Evolutionary conservation across 2,329 filamentous ascomycete genomes (phyloP).

Genomic region (Paraconiothyrium sp.): DNA sequence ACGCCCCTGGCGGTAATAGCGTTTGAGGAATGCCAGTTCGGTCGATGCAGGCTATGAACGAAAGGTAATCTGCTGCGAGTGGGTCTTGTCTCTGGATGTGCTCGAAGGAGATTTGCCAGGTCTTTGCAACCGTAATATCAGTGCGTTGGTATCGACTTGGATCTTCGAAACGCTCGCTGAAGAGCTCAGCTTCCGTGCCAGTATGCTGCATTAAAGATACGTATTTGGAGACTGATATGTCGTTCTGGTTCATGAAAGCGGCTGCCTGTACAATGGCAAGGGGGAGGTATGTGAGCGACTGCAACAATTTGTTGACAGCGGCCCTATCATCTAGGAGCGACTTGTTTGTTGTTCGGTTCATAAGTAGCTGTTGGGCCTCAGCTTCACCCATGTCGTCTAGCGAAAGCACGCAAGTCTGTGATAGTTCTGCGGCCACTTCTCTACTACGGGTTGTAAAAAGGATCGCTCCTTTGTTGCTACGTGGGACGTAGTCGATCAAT

Average conservation of each 20-base stretch:
- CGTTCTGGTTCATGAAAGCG: slow-evolving; percentile 45
- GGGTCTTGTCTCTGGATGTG: slow-evolving; percentile 13
- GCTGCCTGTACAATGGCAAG: slow-evolving; percentile 18
- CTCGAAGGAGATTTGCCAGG: slow-evolving; percentile 40
- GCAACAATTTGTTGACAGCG: slow-evolving; percentile 36
- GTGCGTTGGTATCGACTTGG: slow-evolving; percentile 37
- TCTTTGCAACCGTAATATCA: slow-evolving; percentile 47
- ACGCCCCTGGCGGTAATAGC: background rate
- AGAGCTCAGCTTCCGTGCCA: slow-evolving; percentile 17
- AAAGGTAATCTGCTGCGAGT: slow-evolving; percentile 1
- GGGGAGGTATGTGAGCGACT: slow-evolving; percentile 27
- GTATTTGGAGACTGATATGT: slow-evolving; percentile 20
- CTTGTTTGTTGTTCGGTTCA: background rate
- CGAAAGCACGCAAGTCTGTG: background rate
- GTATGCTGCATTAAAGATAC: slow-evolving; percentile 29
- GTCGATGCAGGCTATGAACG: slow-evolving; percentile 4
- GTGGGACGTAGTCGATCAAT: background rate
- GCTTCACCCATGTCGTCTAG: background rate
- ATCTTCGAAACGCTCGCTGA: slow-evolving; percentile 45
- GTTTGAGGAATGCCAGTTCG: background rate
- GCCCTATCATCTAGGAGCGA: slow-evolving; percentile 22
- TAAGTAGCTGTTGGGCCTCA: background rate
- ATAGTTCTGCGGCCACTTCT: background rate
- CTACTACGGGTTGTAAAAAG: slow-evolving; percentile 4
- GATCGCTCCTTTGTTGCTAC: background rate